Base-by-base conservation (phyloP, 768 basidiomycete genomes). In the Leccinum barrowsii region DNA sequence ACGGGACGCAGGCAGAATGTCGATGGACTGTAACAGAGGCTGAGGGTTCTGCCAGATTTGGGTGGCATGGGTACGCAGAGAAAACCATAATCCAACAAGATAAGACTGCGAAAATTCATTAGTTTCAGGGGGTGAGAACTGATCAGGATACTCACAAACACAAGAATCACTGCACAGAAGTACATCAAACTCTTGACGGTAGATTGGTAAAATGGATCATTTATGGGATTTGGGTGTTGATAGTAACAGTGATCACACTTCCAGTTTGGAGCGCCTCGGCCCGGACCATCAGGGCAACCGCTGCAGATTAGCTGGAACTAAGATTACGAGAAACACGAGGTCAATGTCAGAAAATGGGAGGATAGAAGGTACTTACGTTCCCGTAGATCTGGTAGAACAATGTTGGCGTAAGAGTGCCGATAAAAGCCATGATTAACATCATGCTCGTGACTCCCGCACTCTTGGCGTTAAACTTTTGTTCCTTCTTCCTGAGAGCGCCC, bases 1-100 rank as follows among this genome's bases (percentile, higher is more conserved):
- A 37, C 91, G 83, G 26, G 80, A 77, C 28, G 69, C 60, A 15
- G 77, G 70, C 5, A 83, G 78, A 17, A 87, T 67, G 47, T 92
- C 90, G 53, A 83, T 73, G 2, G 83, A 76, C 37, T 92, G 85
- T 54, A 94, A 74, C 3, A 94, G 78, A 50, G 86, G 88, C 60
- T 90, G 94, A 3, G 95, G 95, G 70, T 98, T 98, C 70, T 98
- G 94, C 97, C 97, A 99, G 65, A 99, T 99, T 70, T 98, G 97
- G 13, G 90, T 87, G 7, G 97, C 97, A 70, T 99, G 97, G 1
- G 97, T 99, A 50, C 93, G 88, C 17, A 99, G 85, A 40, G 97
- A 98, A 78, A 99, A 99, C 97, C 97, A 98, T 1, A 98, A 80
- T 35, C 97, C 97, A 59, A 98, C 84, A 49, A 98, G 83, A 73